phyloP scores from a whole-genome alignment of 2,329 filamentous ascomycete species.

The Lachnellula hyalina region DNA sequence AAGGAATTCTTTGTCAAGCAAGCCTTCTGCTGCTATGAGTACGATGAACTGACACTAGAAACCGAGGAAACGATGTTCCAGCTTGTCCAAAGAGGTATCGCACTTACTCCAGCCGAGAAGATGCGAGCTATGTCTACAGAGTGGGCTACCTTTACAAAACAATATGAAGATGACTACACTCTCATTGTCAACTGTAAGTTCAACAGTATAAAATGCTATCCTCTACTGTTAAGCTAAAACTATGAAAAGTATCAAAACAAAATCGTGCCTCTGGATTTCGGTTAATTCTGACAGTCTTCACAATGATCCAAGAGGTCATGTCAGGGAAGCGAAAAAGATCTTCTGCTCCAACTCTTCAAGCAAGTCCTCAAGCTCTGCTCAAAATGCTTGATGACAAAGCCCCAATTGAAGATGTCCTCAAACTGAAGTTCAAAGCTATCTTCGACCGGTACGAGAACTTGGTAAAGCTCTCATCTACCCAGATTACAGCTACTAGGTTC shows the following conservation, averaged over 20 bases:
- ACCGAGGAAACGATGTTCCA: conserved; percentile 45
- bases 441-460: conserved; percentile 32
- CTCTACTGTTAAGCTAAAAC: conserved; percentile 4
- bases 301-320: conserved; percentile 31
- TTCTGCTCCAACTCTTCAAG: conserved; percentile 25
- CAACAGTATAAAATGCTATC: neutral
- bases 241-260: conserved; percentile 30
- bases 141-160: conserved; percentile 40
- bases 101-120: conserved; percentile 41
- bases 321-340: conserved; percentile 9
- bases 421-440: conserved; percentile 26
- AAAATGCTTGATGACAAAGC: conserved; percentile 29
- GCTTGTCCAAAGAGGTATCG: conserved; percentile 41
- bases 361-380: conserved; percentile 28
- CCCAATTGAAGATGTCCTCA: conserved; percentile 26
- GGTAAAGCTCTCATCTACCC: conserved; percentile 26
- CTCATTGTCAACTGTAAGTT: conserved; percentile 33
- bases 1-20: conserved; percentile 36
- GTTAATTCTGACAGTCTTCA: conserved; percentile 32
- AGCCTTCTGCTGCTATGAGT: conserved; percentile 40
- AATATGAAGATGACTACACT: conserved; percentile 39
- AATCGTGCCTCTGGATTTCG: conserved; percentile 32
- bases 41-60: conserved; percentile 32
- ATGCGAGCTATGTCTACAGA: conserved; percentile 40
- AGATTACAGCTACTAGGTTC: conserved; percentile 20